Evolutionary conservation across 2,329 filamentous ascomycete species (phyloP).

Genomic region (Ophiostoma sp.): DNA sequence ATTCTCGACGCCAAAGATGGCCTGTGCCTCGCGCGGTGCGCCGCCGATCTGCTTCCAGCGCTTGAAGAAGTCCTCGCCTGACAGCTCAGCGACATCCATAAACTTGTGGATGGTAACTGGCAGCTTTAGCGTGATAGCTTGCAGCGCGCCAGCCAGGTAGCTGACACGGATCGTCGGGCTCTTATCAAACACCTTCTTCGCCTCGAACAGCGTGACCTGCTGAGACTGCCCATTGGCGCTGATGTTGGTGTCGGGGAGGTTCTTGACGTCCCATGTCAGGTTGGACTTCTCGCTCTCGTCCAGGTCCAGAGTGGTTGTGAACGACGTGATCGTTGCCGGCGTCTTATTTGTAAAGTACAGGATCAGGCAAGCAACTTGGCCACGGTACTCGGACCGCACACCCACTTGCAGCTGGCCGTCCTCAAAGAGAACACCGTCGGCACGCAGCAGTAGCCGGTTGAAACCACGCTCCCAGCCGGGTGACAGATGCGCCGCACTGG

Average conservation of each 20-base stretch:
- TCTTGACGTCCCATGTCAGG: constrained; percentile 81
- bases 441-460: constrained; percentile 69
- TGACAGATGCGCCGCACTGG: constrained; percentile 84
- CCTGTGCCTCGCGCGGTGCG: constrained; percentile 77
- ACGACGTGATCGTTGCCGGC: constrained; percentile 74
- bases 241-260: constrained; percentile 77
- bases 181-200: constrained; percentile 72
- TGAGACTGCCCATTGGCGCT: constrained; percentile 71
- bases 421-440: constrained; percentile 89
- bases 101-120: constrained; percentile 90
- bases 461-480: constrained; percentile 93
- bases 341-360: constrained; percentile 96
- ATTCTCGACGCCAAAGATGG: constrained; percentile 65
- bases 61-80: constrained; percentile 94
- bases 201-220: constrained; percentile 92
- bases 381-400: constrained; percentile 86
- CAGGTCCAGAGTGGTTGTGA: constrained; percentile 89
- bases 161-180: constrained; percentile 89
- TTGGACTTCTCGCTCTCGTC: constrained; percentile 59
- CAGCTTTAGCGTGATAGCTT: constrained; percentile 85
- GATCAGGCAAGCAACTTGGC: constrained; percentile 92
- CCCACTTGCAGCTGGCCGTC: constrained; percentile 92
- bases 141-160: constrained; percentile 87
- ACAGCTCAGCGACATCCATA: constrained; percentile 85
- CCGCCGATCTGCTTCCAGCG: constrained; percentile 98